A percentile compares a stretch with the other conserved stretches of the same genome.
phyloP scores from a whole-genome alignment of 495 filamentous ascomycete genomes.

The Barbatosphaeria neglecta region DNA sequence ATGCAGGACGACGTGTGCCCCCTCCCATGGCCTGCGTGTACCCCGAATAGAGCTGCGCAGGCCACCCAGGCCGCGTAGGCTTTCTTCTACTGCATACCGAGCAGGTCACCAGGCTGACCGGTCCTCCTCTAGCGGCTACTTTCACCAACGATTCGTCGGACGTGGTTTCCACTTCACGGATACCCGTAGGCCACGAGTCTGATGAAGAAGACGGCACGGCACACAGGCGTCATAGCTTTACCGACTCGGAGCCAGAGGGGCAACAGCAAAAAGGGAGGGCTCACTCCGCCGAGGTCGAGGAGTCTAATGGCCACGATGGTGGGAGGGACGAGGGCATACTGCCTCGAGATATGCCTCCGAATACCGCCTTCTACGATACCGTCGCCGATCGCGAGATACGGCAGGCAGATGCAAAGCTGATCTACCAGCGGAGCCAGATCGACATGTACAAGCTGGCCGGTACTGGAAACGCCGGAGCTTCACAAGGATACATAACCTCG shows the following conservation, averaged over 20 bases:
- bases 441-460: conserved; percentile 36
- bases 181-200: conserved; percentile 6
- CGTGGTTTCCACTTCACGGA: neutral
- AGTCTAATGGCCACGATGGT: neutral
- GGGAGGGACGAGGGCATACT: conserved; percentile 40
- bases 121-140: neutral
- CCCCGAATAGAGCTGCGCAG: no score
- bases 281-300: neutral
- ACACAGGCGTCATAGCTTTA: neutral
- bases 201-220: conserved; percentile 4
- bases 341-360: conserved; percentile 61
- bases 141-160: neutral
- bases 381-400: conserved; percentile 83
- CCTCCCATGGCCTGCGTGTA: no score
- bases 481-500: conserved; percentile 21
- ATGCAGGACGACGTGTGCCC: no score
- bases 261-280: neutral
- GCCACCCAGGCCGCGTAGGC: no score
- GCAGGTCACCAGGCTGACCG: no score
- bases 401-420: conserved; percentile 83
- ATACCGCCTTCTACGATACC: conserved; percentile 75
- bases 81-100: no score
- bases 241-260: conserved; percentile 4
- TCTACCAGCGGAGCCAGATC: conserved; percentile 82
- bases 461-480: conserved; percentile 35